These are phyloP conservation scores for Alisma plantagoaquatica DNA, from an alignment of 106 monocot species.

Conservation along the genomic window DNA sequence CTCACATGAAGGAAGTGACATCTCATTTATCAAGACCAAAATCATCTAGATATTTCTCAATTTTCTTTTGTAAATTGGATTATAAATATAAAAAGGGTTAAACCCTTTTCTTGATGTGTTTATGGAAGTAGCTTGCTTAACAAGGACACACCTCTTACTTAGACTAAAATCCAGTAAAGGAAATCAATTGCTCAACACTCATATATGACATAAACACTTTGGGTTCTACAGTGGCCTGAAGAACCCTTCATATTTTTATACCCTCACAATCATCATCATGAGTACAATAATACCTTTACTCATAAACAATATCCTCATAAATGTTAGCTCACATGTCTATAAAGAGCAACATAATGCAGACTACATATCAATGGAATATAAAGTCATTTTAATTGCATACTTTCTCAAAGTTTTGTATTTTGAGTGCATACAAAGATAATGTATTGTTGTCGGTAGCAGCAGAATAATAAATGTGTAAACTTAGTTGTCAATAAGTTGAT, in stretches of 20 bases:
- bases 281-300: conserved; percentile 27
- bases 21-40: conserved; percentile 67
- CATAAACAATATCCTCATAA: conserved; percentile 55
- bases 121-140: too few relatives aligned
- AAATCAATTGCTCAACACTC: conserved; percentile 70
- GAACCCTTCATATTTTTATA: conserved; percentile 51
- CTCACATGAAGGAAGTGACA: conserved; percentile 79
- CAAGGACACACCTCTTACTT: conserved; percentile 48
- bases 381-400: too few relatives aligned
- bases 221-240: conserved; percentile 80
- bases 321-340: conserved; percentile 43
- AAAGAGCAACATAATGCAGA: too few relatives aligned
- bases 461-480: too few relatives aligned
- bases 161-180: conserved; percentile 54
- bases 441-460: too few relatives aligned
- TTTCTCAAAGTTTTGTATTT: too few relatives aligned
- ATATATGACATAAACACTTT: conserved; percentile 82
- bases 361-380: too few relatives aligned
- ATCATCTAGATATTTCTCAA: conserved; percentile 75
- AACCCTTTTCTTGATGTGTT: too few relatives aligned
- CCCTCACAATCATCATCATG: conserved; percentile 50
- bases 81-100: conserved; percentile 20
- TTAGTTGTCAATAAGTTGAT: too few relatives aligned
- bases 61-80: conserved; percentile 41
- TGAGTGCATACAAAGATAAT: too few relatives aligned